Evolutionary conservation across 345 rosid genomes (phyloP).

Genomic region (Hibiscus mutabilis): DNA sequence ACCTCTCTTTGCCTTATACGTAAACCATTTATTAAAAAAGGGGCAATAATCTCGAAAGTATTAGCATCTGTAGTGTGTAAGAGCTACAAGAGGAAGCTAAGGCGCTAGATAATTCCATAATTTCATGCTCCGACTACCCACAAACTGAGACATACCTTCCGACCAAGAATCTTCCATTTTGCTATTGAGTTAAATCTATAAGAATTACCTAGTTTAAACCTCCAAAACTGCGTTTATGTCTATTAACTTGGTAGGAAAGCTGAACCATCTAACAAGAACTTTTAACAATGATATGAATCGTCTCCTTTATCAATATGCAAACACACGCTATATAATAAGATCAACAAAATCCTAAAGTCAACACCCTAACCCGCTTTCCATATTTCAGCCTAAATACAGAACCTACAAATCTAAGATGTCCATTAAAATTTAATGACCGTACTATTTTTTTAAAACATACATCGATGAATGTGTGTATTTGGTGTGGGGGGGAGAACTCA

Average conservation of each 20-base stretch:
- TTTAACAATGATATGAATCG: neutral
- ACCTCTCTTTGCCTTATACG: neutral
- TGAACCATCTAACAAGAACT: neutral
- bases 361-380: neutral
- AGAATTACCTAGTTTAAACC: neutral
- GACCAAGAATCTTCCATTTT: no score
- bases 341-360: neutral
- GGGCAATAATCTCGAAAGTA: no score
- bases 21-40: no score
- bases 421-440: neutral
- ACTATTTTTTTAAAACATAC: neutral
- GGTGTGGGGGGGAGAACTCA: constrained; percentile 26
- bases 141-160: no score
- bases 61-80: no score
- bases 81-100: no score
- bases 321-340: neutral
- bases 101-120: no score
- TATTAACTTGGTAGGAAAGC: neutral
- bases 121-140: no score
- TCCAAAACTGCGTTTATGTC: neutral
- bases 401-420: no score
- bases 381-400: neutral
- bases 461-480: neutral
- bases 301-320: neutral
- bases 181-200: no score